Evolutionary conservation across 73 alveolate species (phyloP), one percentile per base, ranked within the genome.

Genomic region (Paraurostyla sp.): DNA sequence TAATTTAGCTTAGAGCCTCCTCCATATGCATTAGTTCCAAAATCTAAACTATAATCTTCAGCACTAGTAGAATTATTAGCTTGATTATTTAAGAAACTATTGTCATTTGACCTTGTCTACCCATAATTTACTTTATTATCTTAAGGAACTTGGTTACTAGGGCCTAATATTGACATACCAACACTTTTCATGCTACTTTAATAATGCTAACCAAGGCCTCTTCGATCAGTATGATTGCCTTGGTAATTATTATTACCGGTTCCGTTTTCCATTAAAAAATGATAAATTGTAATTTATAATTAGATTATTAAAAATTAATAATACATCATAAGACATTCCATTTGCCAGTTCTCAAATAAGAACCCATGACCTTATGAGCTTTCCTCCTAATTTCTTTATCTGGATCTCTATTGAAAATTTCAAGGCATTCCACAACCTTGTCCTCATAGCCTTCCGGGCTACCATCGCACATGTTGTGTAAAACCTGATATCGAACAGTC

Each of bases 381-480:
- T 85, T 65, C 76, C 98, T 50, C 62, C 94, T 82, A 75, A 94
- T 94, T 54, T 87, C 88, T 60, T 87, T 81, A 71, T 92, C 94
- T 49, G 95, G 85, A 73, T 94, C 98, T 49, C 95, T 80, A 51
- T 94, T 94, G 89, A 94, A 94, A 18, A 65, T 92, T 85, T 94
- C 97, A 0, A 94, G 89, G 76, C 96, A 91, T 76, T 94, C 94
- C 69, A 85, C 49, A 20, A 95, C 95, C 71, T 83, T 80, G 36
- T 86, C 90, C 87, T 95, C 95, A 41, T 94, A 85, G 83, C 90
- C 91, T 6, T 92, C 95, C 23, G 98, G 98, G 18, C 97, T 93
- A 32, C 98, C 98, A 83, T 95, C 98, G 69, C 98, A 95, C 87
- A 95, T 90, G 63, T 93, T 94, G 83, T 95, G 98, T 4, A 95